phyloP scores from a whole-genome alignment of 768 basidiomycete species.

The Lentinula detonsa region DNA sequence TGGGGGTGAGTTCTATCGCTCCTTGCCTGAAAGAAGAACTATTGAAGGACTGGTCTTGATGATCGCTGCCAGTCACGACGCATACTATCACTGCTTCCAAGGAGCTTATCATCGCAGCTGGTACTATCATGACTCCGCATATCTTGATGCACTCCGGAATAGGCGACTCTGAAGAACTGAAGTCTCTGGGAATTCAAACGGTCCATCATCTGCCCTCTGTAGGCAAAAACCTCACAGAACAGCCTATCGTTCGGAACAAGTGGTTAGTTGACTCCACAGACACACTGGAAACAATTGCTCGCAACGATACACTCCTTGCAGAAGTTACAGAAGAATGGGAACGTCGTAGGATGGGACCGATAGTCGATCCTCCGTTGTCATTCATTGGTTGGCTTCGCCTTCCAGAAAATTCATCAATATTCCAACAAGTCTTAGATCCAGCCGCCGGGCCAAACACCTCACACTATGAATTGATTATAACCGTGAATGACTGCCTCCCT shows the following conservation, averaged over 20 bases:
- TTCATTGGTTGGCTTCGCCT: constrained; percentile 16
- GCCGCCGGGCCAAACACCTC: constrained; percentile 16
- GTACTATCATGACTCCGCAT: constrained; percentile 20
- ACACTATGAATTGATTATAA: constrained; percentile 16
- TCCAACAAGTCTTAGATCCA: constrained; percentile 16
- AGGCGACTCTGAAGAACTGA: constrained; percentile 16
- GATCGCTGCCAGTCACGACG: neutral
- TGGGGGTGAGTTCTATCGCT: neutral
- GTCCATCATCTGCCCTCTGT: constrained; percentile 27
- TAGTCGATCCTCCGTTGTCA: constrained; percentile 12
- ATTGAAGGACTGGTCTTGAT: neutral
- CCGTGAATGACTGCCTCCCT: constrained; percentile 8
- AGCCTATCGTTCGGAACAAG: constrained; percentile 15
- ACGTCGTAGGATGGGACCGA: constrained; percentile 14
- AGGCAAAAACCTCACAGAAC: constrained; percentile 29
- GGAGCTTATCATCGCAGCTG: constrained; percentile 21
- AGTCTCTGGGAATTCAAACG: constrained; percentile 16
- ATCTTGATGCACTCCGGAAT: constrained; percentile 18
- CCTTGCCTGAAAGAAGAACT: too few species aligned
- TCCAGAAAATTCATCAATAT: constrained; percentile 10
- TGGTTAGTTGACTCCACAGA: constrained; percentile 20
- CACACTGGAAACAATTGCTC: constrained; percentile 20
- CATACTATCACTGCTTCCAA: constrained; percentile 11
- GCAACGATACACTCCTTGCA: constrained; percentile 16
- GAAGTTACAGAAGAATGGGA: constrained; percentile 23